A percentile compares a stretch with the other conserved stretches of the same genome.
phyloP scores from a whole-genome alignment of 2,329 filamentous ascomycete genomes.

The Stemphylium vesicarium region DNA sequence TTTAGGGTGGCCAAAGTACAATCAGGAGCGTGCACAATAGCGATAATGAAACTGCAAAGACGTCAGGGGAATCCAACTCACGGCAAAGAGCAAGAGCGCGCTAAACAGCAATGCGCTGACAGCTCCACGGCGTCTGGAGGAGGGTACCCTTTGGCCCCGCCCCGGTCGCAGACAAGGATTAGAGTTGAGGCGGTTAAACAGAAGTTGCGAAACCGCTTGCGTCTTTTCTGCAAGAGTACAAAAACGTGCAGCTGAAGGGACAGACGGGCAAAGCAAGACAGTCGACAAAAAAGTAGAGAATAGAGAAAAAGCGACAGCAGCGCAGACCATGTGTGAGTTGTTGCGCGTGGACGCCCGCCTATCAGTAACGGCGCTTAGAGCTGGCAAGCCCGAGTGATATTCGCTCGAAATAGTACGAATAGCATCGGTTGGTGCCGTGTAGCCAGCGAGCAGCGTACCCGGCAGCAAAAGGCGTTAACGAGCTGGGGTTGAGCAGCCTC shows the following conservation, averaged over 20 bases:
- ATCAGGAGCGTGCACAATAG: conserved; percentile 39
- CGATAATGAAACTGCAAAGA: conserved; percentile 32
- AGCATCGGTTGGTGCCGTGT: conserved; percentile 33
- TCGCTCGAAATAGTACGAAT: conserved; percentile 47
- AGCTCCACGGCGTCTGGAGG: conserved; percentile 47
- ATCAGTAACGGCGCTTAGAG: conserved; percentile 49
- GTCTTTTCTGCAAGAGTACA: conserved; percentile 35
- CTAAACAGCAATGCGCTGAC: conserved; percentile 44
- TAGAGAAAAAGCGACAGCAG: conserved; percentile 39
- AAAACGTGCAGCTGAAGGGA: conserved; percentile 45
- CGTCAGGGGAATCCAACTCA: conserved; percentile 46
- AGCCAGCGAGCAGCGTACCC: conserved; percentile 34
- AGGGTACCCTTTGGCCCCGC: conserved; percentile 49
- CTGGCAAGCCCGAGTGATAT: conserved; percentile 37
- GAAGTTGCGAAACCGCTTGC: conserved; percentile 51
- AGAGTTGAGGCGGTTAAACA: conserved; percentile 39
- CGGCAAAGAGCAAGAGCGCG: conserved; percentile 47
- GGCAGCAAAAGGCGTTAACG: conserved; percentile 43
- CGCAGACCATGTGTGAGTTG: conserved; percentile 37
- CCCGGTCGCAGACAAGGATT: conserved; percentile 43
- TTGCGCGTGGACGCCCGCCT: conserved; percentile 42
- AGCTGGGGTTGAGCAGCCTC: conserved; percentile 33
- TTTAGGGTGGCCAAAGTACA: conserved; percentile 35
- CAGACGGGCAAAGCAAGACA: conserved; percentile 36
- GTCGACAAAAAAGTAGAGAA: conserved; percentile 24